Conservation (phyloP, 1,284 basidiomycete genomes). For the Meripilus lineatus region DNA sequence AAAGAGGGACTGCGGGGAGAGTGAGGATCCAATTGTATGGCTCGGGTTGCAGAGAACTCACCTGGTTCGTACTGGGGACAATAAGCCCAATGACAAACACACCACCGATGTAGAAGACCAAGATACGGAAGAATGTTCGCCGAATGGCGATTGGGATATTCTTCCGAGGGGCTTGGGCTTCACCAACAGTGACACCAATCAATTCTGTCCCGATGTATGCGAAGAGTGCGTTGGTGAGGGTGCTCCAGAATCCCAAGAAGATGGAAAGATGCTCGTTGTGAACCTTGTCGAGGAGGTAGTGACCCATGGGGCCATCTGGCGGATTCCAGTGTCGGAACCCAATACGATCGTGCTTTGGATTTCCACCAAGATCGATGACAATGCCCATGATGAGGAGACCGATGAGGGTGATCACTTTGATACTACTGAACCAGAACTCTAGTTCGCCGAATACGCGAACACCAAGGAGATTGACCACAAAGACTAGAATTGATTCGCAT, state of each 20-base stretch:
- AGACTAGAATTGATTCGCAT: constrained; percentile 30
- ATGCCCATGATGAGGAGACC: constrained; percentile 51
- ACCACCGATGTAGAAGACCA: constrained; percentile 69
- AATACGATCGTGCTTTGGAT: constrained; percentile 48
- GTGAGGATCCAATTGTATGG: too few relatives aligned
- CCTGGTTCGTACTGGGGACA: constrained; percentile 35
- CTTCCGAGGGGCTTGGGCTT: constrained; percentile 51
- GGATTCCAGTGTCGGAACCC: constrained; percentile 51
- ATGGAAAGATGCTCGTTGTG: constrained; percentile 42
- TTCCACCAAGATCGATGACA: constrained; percentile 55
- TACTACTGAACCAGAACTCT: constrained; percentile 42
- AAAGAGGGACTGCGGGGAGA: constrained; percentile 37
- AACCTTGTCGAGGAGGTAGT: constrained; percentile 37
- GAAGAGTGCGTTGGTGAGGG: constrained; percentile 42
- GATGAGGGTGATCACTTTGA: constrained; percentile 34
- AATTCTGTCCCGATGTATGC: constrained; percentile 60
- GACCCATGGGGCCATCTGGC: constrained; percentile 32
- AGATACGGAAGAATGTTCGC: constrained; percentile 52
- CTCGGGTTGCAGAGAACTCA: constrained; percentile 10
- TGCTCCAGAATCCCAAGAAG: constrained; percentile 62
- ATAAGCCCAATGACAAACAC: constrained; percentile 68
- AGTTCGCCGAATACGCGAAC: constrained; percentile 53
- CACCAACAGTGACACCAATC: constrained; percentile 38
- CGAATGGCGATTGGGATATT: constrained; percentile 53
- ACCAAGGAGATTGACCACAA: constrained; percentile 50